phyloP scores from a whole-genome alignment of 139 green algal species.

The Auxenochlorella protothecoides region DNA sequence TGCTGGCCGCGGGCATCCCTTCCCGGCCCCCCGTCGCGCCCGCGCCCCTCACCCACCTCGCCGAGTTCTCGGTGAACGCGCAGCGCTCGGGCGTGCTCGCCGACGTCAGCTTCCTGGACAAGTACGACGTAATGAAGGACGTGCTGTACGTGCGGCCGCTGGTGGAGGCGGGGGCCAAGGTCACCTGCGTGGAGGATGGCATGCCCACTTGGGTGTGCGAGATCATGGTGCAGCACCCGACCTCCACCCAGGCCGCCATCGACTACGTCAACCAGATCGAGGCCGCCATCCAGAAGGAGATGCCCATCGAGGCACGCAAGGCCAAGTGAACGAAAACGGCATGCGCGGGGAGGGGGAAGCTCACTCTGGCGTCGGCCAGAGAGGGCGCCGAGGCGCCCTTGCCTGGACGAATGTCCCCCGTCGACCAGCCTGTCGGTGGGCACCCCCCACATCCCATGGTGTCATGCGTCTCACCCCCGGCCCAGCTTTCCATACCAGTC shows the following conservation, averaged over 20 bases:
- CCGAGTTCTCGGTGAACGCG: slow-evolving; percentile 78
- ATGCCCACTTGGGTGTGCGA: slow-evolving; percentile 82
- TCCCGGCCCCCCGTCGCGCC: slow-evolving; percentile 50
- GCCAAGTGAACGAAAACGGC: too few relatives aligned
- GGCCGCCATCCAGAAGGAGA: slow-evolving; percentile 21
- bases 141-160: slow-evolving; percentile 71
- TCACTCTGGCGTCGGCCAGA: too few relatives aligned
- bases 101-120: slow-evolving; percentile 46
- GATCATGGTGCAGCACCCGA: slow-evolving; percentile 40
- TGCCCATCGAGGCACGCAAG: slow-evolving; percentile 16
- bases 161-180: slow-evolving; percentile 34
- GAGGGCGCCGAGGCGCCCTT: too few relatives aligned
- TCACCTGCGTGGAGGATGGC: slow-evolving; percentile 58
- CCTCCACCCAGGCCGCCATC: slow-evolving; percentile 58
- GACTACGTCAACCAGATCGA: slow-evolving; percentile 27
- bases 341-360: too few relatives aligned
- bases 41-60: slow-evolving; percentile 54
- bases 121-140: slow-evolving; percentile 41
- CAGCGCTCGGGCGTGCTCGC: slow-evolving; percentile 38
- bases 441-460: too few relatives aligned
- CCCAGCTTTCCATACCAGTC: too few relatives aligned
- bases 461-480: too few relatives aligned
- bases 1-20: slow-evolving; percentile 61
- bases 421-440: too few relatives aligned
- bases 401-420: too few relatives aligned